Percentiles rank a stretch among this genome's conserved stretches.
These are phyloP conservation scores for Trichoderma afroharzianum DNA, from an alignment of 2,329 filamentous ascomycete species.

Conservation along the genomic window DNA sequence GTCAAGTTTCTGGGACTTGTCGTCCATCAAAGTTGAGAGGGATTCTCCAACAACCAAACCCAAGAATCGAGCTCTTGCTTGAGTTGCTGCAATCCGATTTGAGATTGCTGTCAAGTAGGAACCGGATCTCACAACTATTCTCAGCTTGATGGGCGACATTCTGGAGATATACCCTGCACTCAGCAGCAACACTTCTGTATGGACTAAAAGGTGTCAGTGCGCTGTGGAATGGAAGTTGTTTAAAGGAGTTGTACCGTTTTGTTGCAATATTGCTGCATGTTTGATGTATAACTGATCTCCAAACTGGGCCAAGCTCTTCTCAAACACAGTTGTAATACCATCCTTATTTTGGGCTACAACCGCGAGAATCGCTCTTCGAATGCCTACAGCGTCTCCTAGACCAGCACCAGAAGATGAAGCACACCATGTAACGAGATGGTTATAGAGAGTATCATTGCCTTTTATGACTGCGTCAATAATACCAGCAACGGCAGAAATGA, in stretches of 20 bases:
- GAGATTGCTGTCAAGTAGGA: conserved; percentile 76
- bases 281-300: conserved; percentile 84
- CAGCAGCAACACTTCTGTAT: conserved; percentile 75
- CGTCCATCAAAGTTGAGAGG: conserved; percentile 59
- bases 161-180: conserved; percentile 72
- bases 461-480: conserved; percentile 50
- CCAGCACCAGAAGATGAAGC: conserved; percentile 61
- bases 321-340: conserved; percentile 54
- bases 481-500: conserved; percentile 56
- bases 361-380: conserved; percentile 63
- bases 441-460: conserved; percentile 46
- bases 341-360: conserved; percentile 51
- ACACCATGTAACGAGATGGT: conserved; percentile 62
- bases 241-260: conserved; percentile 66
- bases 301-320: conserved; percentile 70
- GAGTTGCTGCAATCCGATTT: conserved; percentile 76
- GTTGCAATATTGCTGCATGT: conserved; percentile 78
- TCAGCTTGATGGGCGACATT: conserved; percentile 61
- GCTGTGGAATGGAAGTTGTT: background rate
- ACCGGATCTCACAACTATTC: conserved; percentile 66
- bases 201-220: conserved; percentile 52
- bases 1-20: conserved; percentile 68
- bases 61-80: conserved; percentile 71
- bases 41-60: conserved; percentile 85
- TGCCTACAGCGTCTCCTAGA: conserved; percentile 58